These are phyloP conservation scores for Drechslerella coelobrocha DNA, from an alignment of 2,329 filamentous ascomycete genomes.

Conservation along the genomic window DNA sequence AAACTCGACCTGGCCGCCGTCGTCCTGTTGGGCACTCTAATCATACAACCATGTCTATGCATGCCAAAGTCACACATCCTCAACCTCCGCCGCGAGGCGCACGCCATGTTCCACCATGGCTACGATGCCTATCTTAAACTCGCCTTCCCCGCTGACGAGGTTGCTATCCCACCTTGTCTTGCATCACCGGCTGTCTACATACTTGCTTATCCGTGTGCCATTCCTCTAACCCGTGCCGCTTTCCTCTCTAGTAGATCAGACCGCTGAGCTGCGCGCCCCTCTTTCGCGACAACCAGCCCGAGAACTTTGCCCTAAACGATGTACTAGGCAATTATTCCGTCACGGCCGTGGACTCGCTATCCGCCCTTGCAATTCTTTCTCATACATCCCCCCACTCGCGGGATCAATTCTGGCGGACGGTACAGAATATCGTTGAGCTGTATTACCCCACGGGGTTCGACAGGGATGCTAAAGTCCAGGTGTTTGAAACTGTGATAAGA, in stretches of 20 bases:
- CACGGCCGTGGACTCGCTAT: slow-evolving; percentile 92
- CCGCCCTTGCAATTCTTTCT: slow-evolving; percentile 87
- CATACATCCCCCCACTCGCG: slow-evolving; percentile 64
- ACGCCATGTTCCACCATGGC: slow-evolving; percentile 44
- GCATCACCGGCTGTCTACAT: background rate
- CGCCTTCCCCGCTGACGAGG: slow-evolving; percentile 43
- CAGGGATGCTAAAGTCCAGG: slow-evolving; percentile 95
- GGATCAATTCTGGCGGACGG: slow-evolving; percentile 67
- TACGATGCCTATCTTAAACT: slow-evolving; percentile 40
- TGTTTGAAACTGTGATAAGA: slow-evolving; percentile 96
- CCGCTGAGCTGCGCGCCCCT: slow-evolving; percentile 84
- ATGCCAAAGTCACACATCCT: slow-evolving; percentile 37
- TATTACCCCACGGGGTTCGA: slow-evolving; percentile 77
- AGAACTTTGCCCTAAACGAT: slow-evolving; percentile 87
- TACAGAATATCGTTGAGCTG: slow-evolving; percentile 55
- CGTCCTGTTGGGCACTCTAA: slow-evolving; percentile 33
- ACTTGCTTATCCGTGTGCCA: background rate
- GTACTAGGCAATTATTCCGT: slow-evolving; percentile 96
- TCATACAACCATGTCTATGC: slow-evolving; percentile 39
- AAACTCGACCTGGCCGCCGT: slow-evolving; percentile 29
- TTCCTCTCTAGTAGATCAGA: slow-evolving; percentile 67
- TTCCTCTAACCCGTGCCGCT: slow-evolving; percentile 21
- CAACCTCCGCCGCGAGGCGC: slow-evolving; percentile 42
- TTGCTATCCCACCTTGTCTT: slow-evolving; percentile 9
- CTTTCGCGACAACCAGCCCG: slow-evolving; percentile 81